Evolutionary conservation across 306 rosid species (phyloP).

Genomic region (Quercus agrifolia): DNA sequence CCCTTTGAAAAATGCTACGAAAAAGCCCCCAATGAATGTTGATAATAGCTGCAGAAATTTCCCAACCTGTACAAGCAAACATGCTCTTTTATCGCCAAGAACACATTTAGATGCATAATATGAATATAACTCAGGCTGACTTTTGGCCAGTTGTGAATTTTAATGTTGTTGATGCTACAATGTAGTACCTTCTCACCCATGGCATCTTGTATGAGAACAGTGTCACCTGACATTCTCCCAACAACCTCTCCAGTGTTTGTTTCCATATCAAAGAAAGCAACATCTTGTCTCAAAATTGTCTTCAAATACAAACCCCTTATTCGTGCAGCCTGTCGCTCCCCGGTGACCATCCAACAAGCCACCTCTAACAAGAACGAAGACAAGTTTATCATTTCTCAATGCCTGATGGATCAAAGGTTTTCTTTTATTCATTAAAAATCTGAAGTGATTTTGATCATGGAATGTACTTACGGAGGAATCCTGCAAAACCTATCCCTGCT

Average conservation of each 20-base stretch:
- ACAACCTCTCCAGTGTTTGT: constrained; percentile 86
- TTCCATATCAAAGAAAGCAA: constrained; percentile 80
- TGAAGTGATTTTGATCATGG: neutral
- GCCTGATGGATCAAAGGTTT: neutral
- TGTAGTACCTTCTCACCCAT: constrained; percentile 88
- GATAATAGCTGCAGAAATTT: constrained; percentile 60
- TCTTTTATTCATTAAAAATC: neutral
- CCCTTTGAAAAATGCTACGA: constrained; percentile 69
- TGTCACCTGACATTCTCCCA: constrained; percentile 93
- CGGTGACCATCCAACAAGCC: constrained; percentile 85
- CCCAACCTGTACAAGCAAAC: constrained; percentile 61
- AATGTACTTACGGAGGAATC: constrained; percentile 66
- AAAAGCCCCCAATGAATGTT: constrained; percentile 70
- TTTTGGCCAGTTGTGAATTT: neutral
- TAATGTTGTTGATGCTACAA: neutral
- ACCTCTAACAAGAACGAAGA: constrained; percentile 61
- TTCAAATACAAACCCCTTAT: constrained; percentile 81
- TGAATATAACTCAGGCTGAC: neutral
- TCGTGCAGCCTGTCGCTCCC: constrained; percentile 91
- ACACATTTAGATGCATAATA: neutral
- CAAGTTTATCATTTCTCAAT: neutral
- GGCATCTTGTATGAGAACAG: constrained; percentile 93
- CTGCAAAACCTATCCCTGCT: constrained; percentile 50
- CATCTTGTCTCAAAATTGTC: constrained; percentile 83
- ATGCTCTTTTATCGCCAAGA: neutral